A percentile compares a stretch with the other conserved stretches of the same genome.
Conservation (phyloP, 768 basidiomycete genomes). For the Lenzites betulinus region DNA sequence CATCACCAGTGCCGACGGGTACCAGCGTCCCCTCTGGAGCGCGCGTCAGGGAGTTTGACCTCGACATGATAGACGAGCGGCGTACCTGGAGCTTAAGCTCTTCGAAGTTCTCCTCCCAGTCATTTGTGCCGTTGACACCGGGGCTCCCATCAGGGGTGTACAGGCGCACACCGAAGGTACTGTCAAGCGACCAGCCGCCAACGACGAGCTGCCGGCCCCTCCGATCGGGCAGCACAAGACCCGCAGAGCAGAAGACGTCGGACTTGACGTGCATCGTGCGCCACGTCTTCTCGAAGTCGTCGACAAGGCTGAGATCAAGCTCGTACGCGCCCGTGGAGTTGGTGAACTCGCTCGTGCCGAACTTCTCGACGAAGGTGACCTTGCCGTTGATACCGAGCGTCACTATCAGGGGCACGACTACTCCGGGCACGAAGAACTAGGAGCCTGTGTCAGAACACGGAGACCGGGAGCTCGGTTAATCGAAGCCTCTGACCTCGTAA, state of each 20-base stretch:
- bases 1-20: constrained; percentile 66
- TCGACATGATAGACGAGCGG: background rate
- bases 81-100: constrained; percentile 62
- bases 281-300: constrained; percentile 54
- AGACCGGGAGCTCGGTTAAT: background rate
- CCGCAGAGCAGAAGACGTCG: constrained; percentile 80
- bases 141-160: constrained; percentile 69
- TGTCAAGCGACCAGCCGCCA: constrained; percentile 70
- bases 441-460: background rate
- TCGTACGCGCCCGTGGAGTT: constrained; percentile 83
- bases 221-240: constrained; percentile 74
- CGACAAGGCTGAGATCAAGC: constrained; percentile 60
- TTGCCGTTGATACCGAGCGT: constrained; percentile 83
- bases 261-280: constrained; percentile 75
- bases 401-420: constrained; percentile 72
- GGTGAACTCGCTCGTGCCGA: constrained; percentile 57
- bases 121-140: constrained; percentile 72
- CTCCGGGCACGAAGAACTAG: constrained; percentile 53
- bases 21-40: constrained; percentile 65
- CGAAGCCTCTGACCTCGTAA: constrained; percentile 57
- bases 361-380: constrained; percentile 78
- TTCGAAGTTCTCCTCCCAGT: constrained; percentile 75
- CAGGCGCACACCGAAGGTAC: constrained; percentile 72
- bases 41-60: background rate
- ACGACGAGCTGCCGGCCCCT: constrained; percentile 65